Evolutionary conservation across 164 flowering plant species (phyloP), one percentile per base, ranked within the genome.

Genomic region (Liquidambar formosana): DNA sequence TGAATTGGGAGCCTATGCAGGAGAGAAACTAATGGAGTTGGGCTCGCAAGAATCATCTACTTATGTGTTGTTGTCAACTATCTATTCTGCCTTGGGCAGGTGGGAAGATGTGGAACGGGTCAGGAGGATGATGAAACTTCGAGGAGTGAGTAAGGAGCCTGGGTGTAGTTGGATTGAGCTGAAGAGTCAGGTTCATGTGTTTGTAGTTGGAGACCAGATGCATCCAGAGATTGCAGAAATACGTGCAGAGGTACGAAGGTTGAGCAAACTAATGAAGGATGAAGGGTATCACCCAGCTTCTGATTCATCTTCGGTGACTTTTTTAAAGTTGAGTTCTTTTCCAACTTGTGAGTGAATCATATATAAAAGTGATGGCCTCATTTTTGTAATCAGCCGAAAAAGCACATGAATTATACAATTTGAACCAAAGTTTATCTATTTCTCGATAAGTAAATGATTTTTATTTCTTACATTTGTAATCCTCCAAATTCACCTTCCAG

Each of bases 161-260:
- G 97, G 97, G 0, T 92, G 92, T 76, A 92, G 97, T 70, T 92
- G 97, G 97, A 83, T 90, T 70, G 91, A 89, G 71, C 67, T 87
- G 27, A 85, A 82, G 81, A 82, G 71, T 71, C 69, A 52, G 54
- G 82, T 86, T 70, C 88, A 87, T 79, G 97, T 86, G 60, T 92
- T 92, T 86, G 86, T 87, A 61, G 94, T 82, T 57, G 86, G 88
- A 59, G 97, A 92, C 47, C 83, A 77, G 51, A 69, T 83, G 83
- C 94, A 92, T 74, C 92, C 96, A 18, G 70, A 77, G 63, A 80
- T 81, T 51, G 67, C 46, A 66, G 82, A 87, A 48, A 80, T 84
- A 72, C 71, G 79, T 9, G 44, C 19, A 1, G 81, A 82, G 73
- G 18, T 90, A 43, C 56, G 57, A n/a, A 75, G 69, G 63, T 69